Conservation (phyloP, 176 grass and related monocot genomes). For the Typha latifolia region DNA sequence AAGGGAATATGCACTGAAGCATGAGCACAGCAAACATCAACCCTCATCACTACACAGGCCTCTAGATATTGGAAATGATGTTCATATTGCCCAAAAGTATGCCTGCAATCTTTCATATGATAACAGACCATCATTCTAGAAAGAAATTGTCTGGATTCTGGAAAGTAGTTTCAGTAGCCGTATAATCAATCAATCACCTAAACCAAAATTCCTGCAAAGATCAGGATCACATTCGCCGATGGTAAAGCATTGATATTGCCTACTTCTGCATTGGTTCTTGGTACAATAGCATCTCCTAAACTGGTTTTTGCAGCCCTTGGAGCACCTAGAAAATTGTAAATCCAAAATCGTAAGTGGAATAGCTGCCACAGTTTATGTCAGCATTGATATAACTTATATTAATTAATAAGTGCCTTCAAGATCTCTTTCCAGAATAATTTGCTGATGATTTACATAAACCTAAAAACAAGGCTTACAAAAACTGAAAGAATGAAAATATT, state of each 20-base stretch:
- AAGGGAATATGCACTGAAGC: too few species aligned
- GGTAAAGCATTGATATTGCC: slow-evolving; percentile 87
- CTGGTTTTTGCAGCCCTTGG: slow-evolving; percentile 91
- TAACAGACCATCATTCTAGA: not conserved
- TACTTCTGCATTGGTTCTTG: slow-evolving; percentile 97
- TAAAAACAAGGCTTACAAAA: too few species aligned
- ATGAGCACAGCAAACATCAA: not conserved
- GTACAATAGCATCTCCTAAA: slow-evolving; percentile 95
- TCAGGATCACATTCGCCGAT: slow-evolving; percentile 94
- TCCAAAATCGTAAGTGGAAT: not conserved
- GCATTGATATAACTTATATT: too few species aligned
- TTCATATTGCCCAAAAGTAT: too few species aligned
- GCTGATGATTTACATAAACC: too few species aligned
- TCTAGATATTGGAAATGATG: too few species aligned
- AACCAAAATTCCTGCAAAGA: slow-evolving; percentile 99
- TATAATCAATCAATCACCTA: slow-evolving; percentile 42
- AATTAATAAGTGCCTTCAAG: not conserved
- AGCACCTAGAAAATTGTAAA: slow-evolving; percentile 39
- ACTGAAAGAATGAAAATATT: not conserved
- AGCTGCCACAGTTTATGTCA: not conserved
- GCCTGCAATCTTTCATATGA: not conserved
- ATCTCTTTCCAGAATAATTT: not conserved
- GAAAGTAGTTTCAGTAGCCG: not conserved
- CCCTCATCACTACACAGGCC: not conserved
- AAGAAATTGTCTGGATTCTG: not conserved